Conservation (phyloP, 148 eudicot genomes). For the Mesembryanthemum crystallinum region DNA sequence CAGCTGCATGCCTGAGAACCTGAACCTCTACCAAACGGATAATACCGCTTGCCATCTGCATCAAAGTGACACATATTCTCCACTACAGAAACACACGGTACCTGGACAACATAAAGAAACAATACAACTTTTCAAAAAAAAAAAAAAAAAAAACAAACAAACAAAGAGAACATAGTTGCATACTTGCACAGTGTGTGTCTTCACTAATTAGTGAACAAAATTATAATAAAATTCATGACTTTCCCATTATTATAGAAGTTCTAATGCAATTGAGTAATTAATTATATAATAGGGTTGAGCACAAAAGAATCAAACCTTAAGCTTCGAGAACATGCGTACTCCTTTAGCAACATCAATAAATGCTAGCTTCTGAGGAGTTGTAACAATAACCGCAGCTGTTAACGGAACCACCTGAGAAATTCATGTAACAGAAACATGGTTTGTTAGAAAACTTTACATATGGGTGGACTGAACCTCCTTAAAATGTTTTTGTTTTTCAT, state of each 20-base stretch:
- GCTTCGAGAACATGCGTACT: slow-evolving; percentile 99
- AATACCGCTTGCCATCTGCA: slow-evolving; percentile 97
- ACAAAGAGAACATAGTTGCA: background rate
- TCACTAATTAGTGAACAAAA: too few species aligned
- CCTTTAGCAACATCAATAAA: slow-evolving; percentile 99
- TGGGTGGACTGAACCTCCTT: background rate
- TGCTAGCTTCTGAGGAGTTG: slow-evolving; percentile 96
- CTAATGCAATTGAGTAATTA: background rate
- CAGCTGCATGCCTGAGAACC: slow-evolving; percentile 84
- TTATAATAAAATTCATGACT: background rate
- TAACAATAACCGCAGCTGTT: slow-evolving; percentile 98
- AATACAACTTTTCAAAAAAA: background rate
- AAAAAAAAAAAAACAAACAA: too few species aligned
- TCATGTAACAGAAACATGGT: background rate
- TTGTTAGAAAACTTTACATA: slow-evolving; percentile 6
- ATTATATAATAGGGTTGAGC: background rate
- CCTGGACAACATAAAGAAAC: slow-evolving; percentile 38
- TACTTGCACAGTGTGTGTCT: too few species aligned
- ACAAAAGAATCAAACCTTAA: slow-evolving; percentile 52
- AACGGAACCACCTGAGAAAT: slow-evolving; percentile 82
- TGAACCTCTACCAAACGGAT: slow-evolving; percentile 98
- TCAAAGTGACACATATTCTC: slow-evolving; percentile 99
- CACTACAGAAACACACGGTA: slow-evolving; percentile 96
- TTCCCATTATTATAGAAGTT: background rate
- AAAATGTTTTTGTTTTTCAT: background rate